phyloP scores from a whole-genome alignment of 2,329 filamentous ascomycete species.

The Colletotrichum godetiae region DNA sequence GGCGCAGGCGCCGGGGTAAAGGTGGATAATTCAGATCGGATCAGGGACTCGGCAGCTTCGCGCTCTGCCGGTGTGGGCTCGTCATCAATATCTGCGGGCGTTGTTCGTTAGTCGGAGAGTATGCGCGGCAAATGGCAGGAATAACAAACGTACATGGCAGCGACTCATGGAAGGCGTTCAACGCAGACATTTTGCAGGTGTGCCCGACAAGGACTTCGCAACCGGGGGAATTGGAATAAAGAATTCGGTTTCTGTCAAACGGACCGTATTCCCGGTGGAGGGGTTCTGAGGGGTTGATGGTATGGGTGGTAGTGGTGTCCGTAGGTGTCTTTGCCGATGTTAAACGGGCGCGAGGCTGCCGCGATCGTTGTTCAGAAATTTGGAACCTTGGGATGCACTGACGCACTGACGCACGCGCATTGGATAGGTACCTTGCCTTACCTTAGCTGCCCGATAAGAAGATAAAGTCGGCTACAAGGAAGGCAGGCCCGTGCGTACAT shows the following conservation, averaged over 20 bases:
- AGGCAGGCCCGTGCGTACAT: background rate
- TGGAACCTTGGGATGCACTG: constrained; percentile 2
- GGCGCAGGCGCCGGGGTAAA: constrained; percentile 60
- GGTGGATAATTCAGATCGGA: constrained; percentile 71
- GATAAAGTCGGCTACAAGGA: constrained; percentile 31
- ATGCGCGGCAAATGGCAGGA: constrained; percentile 21
- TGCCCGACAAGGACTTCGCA: background rate
- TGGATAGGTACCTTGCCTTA: too few species aligned
- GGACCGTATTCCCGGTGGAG: background rate
- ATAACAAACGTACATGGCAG: constrained; percentile 75
- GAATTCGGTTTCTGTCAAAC: background rate
- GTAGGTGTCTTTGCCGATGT: background rate
- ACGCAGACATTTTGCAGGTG: constrained; percentile 40
- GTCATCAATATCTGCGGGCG: constrained; percentile 79
- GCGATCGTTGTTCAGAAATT: constrained; percentile 23
- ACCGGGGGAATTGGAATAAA: background rate
- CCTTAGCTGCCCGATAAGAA: constrained; percentile 23
- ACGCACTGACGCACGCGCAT: background rate
- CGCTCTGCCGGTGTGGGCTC: constrained; percentile 74
- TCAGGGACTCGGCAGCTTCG: constrained; percentile 74
- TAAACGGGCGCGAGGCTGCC: background rate
- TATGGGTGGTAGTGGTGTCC: background rate
- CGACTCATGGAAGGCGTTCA: constrained; percentile 73
- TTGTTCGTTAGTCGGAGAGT: constrained; percentile 35
- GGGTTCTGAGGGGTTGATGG: background rate